These are phyloP conservation scores for Barbatosphaeria neglecta DNA, from an alignment of 495 filamentous ascomycete genomes.

Conservation along the genomic window DNA sequence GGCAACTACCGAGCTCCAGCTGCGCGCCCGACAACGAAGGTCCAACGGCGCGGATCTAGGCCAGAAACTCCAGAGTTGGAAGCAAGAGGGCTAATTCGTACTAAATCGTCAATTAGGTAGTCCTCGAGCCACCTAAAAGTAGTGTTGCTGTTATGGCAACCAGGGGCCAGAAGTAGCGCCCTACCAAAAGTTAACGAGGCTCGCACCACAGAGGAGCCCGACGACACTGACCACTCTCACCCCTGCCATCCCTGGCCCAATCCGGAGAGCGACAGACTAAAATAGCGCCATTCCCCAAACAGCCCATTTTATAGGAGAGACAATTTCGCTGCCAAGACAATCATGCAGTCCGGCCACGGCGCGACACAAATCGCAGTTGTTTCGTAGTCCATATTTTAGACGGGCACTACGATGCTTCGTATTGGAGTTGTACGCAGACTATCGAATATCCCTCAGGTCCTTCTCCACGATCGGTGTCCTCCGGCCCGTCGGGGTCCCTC, in stretches of 20 bases:
- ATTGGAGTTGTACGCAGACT: not conserved
- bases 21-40: not conserved
- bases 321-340: too few species aligned
- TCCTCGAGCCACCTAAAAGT: not conserved
- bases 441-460: slow-evolving; percentile 6
- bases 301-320: too few species aligned
- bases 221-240: not conserved
- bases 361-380: too few species aligned
- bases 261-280: not conserved
- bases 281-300: not conserved
- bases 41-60: not conserved
- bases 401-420: too few species aligned
- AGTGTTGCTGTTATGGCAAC: not conserved
- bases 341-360: too few species aligned
- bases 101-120: not conserved
- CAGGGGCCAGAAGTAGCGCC: slow-evolving; percentile 7
- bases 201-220: slow-evolving; percentile 4
- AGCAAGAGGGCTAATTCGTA: not conserved
- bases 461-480: slow-evolving; percentile 27
- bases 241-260: not conserved
- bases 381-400: too few species aligned
- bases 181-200: slow-evolving; percentile 10
- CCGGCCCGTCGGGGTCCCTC: slow-evolving; percentile 20
- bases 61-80: not conserved
- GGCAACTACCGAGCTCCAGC: not conserved